A percentile compares a stretch with the other conserved stretches of the same genome.
These are phyloP conservation scores for Sordariomycetes sp. DNA, from an alignment of 2,329 filamentous ascomycete genomes.

Conservation along the genomic window DNA sequence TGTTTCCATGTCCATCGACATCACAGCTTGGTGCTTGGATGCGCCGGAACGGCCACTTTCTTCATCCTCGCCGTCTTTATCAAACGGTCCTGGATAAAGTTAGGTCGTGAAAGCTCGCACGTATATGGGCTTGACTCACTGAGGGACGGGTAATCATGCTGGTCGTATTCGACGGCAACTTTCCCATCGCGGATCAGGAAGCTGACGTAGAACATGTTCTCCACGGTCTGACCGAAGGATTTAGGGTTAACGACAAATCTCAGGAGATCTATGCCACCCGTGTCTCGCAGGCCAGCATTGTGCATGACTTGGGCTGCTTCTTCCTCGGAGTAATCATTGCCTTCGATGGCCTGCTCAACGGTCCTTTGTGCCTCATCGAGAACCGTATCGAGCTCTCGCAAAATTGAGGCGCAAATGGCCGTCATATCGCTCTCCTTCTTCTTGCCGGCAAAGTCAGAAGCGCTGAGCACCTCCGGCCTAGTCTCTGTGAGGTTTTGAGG, in stretches of 20 bases:
- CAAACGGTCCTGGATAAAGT: conserved; percentile 19
- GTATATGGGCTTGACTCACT: too few relatives aligned
- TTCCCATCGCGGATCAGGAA: conserved; percentile 86
- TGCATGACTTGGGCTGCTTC: conserved; percentile 48
- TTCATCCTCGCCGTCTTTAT: conserved; percentile 35
- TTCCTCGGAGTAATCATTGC: conserved; percentile 36
- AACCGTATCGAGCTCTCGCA: conserved; percentile 45
- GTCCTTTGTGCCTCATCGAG: conserved; percentile 38
- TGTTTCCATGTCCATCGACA: conserved; percentile 75
- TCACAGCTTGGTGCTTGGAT: conserved; percentile 74
- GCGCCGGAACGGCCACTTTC: conserved; percentile 39
- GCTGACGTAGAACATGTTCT: conserved; percentile 94
- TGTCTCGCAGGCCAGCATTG: conserved; percentile 53
- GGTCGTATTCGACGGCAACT: conserved; percentile 65
- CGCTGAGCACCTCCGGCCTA: conserved; percentile 67
- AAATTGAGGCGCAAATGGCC: conserved; percentile 67
- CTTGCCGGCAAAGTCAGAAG: conserved; percentile 66
- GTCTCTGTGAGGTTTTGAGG: conserved; percentile 61
- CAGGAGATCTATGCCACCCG: conserved; percentile 69
- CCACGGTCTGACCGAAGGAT: conserved; percentile 89
- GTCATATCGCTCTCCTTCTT: conserved; percentile 74
- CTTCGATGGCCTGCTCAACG: conserved; percentile 30
- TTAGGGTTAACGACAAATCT: conserved; percentile 82
- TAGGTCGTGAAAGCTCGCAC: conserved; percentile 9
- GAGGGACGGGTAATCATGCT: conserved; percentile 68